Base-by-base conservation (phyloP, 225 moss, liverwort and hornwort species). In the Antitrichia curtipendula region DNA sequence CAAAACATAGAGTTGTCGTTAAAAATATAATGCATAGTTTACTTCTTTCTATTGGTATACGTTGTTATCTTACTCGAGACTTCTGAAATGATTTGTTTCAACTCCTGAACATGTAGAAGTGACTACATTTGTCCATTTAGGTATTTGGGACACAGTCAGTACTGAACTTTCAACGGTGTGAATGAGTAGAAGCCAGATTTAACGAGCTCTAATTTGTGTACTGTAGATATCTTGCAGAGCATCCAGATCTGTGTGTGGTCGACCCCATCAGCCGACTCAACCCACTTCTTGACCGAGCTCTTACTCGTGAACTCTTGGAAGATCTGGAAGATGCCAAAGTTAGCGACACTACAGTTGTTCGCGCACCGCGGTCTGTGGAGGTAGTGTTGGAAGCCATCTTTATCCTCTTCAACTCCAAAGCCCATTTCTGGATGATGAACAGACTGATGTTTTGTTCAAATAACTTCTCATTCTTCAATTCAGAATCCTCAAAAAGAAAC, bases 261-360 rank as follows among this genome's bases (percentile, higher is more conserved):
- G 99, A 99, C 25, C 97, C 99, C 25, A 91, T 99, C 63, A 94
- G 89, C 85, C 91, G 94, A 72, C 91, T 96, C 47, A 83, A 94
- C 71, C 99, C 97, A 62, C 91, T 97, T 66, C 89, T 97, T 59
- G 97, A 99, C 86, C 96, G 99, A 84, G 90, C 90, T 88, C 94
- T 95, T 73, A 99, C 97, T 20, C 95, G 95, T 86, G 91, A 88
- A 43, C 90, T 97, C 63, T 89, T 99, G 88, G 91, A 91, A 81
- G 94, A 93, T 86, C 78, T 97, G 90, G 92, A 88, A 78, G 91
- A 82, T 63, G 86, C 89, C n/a, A 92, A 84, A 83, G 91, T 95
- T 38, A 88, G 90, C 84, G 85, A 91, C 52, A 88, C 87, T 64
- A 90, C 84, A 85, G 91, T 97, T 79, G 93, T 97, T 74, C 95